phyloP scores from a whole-genome alignment of 2,329 filamentous ascomycete genomes.

The Colletotrichum tamarilloi region DNA sequence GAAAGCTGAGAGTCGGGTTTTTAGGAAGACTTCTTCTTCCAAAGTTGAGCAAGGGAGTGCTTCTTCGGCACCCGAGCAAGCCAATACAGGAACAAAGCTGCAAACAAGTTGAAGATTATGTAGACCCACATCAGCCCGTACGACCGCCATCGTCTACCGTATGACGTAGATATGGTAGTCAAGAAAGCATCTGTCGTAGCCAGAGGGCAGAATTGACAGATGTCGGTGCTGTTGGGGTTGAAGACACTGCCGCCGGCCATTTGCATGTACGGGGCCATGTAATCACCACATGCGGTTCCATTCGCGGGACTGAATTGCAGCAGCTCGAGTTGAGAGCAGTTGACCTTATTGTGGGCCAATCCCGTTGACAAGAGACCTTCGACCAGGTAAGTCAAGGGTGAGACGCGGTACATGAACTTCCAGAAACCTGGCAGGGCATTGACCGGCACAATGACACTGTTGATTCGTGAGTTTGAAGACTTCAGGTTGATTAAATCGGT shows the following conservation, averaged over 20 bases:
- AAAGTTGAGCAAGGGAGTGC: not conserved
- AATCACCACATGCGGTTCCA: constrained; percentile 60
- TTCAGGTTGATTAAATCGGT: not conserved
- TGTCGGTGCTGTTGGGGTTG: constrained; percentile 52
- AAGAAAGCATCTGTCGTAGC: constrained; percentile 51
- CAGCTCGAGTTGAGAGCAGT: constrained; percentile 52
- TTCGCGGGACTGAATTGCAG: constrained; percentile 60
- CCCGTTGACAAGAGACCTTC: constrained; percentile 63
- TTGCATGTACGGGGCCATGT: constrained; percentile 57
- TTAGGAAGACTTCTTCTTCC: not conserved
- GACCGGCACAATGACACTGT: constrained; percentile 69
- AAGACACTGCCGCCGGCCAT: constrained; percentile 59
- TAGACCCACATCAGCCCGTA: constrained; percentile 65
- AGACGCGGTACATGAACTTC: constrained; percentile 77
- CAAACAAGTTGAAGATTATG: constrained; percentile 61
- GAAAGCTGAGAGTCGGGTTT: not conserved
- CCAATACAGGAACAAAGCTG: constrained; percentile 61
- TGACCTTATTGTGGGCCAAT: constrained; percentile 36
- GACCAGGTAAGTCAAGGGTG: constrained; percentile 76
- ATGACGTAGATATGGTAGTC: constrained; percentile 53
- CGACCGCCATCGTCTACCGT: constrained; percentile 63
- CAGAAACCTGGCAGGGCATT: constrained; percentile 72
- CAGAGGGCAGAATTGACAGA: constrained; percentile 57
- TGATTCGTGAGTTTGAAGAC: not conserved
- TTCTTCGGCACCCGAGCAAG: constrained; percentile 47